phyloP scores from a whole-genome alignment of 1,139 yeast species.

The Zygotorulaspora mrakii region DNA sequence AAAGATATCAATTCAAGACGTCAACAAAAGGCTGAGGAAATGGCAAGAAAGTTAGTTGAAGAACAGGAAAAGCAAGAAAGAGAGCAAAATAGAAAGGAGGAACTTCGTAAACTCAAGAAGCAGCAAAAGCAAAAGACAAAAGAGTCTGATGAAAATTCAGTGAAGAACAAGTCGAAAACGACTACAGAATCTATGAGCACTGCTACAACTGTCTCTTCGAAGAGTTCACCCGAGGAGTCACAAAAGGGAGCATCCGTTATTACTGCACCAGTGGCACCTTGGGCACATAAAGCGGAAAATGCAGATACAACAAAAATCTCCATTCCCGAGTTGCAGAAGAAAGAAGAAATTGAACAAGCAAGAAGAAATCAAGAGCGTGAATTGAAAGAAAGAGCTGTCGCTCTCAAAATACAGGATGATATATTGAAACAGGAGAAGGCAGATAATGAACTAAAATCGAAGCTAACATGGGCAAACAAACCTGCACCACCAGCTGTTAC shows the following conservation, averaged over 20 bases:
- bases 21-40: constrained; percentile 24
- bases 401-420: constrained; percentile 25
- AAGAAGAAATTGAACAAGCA: constrained; percentile 23
- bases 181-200: constrained; percentile 15
- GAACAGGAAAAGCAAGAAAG: constrained; percentile 25
- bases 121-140: constrained; percentile 16
- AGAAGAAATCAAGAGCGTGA: constrained; percentile 21
- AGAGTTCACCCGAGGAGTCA: too few species aligned
- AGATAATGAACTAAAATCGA: constrained; percentile 24
- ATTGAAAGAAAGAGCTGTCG: constrained; percentile 20
- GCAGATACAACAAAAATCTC: constrained; percentile 17
- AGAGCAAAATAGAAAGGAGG: constrained; percentile 20
- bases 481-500: constrained; percentile 17
- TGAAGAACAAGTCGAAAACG: constrained; percentile 12
- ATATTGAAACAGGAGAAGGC: constrained; percentile 25
- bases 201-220: not conserved
- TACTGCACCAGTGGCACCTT: constrained; percentile 39
- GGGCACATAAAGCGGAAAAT: constrained; percentile 42
- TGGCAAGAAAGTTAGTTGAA: constrained; percentile 25
- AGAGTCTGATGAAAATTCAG: constrained; percentile 13
- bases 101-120: constrained; percentile 15
- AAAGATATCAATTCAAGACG: constrained; percentile 7
- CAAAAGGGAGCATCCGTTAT: not conserved
- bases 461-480: constrained; percentile 34
- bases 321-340: constrained; percentile 23